Percentiles rank a stretch among this genome's conserved stretches.
These are phyloP conservation scores for Ceratocystis diversiconidia DNA, from an alignment of 2,329 filamentous ascomycete species.

Conservation along the genomic window DNA sequence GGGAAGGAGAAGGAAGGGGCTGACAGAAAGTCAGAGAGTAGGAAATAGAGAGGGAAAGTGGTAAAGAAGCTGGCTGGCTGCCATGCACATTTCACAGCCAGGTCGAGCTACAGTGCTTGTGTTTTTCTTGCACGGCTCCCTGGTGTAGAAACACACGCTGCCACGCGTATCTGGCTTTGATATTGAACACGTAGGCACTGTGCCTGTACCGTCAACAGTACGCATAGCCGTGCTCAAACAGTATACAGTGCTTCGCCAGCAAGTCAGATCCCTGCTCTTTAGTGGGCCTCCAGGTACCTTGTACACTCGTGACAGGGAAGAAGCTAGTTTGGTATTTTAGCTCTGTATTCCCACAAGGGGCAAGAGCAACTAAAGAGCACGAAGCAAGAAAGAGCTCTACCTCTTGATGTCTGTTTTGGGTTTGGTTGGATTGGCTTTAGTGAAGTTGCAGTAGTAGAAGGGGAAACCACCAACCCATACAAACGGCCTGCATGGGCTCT, in stretches of 20 bases:
- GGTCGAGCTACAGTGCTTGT: constrained; percentile 2
- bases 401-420: constrained; percentile 3
- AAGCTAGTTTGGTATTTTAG: background rate
- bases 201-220: constrained; percentile 8
- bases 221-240: constrained; percentile 8
- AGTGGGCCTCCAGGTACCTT: constrained; percentile 2
- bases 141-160: background rate
- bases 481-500: background rate
- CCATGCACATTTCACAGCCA: background rate
- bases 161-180: background rate
- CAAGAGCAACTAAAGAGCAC: background rate
- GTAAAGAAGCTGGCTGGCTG: constrained; percentile 13
- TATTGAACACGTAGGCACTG: constrained; percentile 7
- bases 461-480: background rate
- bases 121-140: background rate
- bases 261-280: background rate
- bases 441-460: background rate
- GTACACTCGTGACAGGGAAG: constrained; percentile 5
- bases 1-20: constrained; percentile 1
- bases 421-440: background rate
- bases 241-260: constrained; percentile 7
- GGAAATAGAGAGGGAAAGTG: no score
- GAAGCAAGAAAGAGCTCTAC: background rate
- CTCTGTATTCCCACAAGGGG: constrained; percentile 9
- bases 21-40: background rate